Evolutionary conservation across 192 early-diverging fungal species (phyloP).

Genomic region (Jimgerdemannia lactiflua): DNA sequence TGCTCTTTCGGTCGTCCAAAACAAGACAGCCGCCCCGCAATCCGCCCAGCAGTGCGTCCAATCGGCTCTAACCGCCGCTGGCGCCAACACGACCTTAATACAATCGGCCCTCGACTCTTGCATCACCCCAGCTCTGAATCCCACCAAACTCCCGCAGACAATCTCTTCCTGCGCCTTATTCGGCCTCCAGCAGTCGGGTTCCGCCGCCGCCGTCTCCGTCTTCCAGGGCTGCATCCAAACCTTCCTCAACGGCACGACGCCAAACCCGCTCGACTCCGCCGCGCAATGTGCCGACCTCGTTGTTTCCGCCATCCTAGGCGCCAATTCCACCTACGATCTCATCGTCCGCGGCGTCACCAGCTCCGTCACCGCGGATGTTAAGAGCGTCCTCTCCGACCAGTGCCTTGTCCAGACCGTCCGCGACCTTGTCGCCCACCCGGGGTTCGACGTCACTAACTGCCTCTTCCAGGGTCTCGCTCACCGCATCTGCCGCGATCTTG

Average conservation of each 20-base stretch:
- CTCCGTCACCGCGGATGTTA: neutral
- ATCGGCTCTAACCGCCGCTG: neutral
- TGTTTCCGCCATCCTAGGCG: neutral
- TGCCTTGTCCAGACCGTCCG: neutral
- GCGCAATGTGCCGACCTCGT: neutral
- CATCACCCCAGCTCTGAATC: neutral
- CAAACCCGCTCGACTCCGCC: neutral
- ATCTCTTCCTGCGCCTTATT: neutral
- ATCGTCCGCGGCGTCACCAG: neutral
- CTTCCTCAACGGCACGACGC: neutral
- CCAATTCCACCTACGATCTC: neutral
- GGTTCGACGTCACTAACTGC: neutral
- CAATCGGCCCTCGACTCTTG: neutral
- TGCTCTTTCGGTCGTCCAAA: neutral
- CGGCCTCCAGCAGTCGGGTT: neutral
- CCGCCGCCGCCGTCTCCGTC: neutral
- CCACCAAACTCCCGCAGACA: neutral
- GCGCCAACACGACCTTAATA: neutral
- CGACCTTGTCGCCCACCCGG: neutral
- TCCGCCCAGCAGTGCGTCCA: neutral
- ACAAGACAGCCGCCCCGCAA: neutral
- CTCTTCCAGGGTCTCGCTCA: neutral
- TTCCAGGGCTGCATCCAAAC: neutral
- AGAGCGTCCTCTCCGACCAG: neutral
- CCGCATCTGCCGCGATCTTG: neutral